Percentiles rank a stretch among this genome's conserved stretches.
Evolutionary conservation across 495 filamentous ascomycete species (phyloP).

Genomic region (Talaromyces borbonicus): DNA sequence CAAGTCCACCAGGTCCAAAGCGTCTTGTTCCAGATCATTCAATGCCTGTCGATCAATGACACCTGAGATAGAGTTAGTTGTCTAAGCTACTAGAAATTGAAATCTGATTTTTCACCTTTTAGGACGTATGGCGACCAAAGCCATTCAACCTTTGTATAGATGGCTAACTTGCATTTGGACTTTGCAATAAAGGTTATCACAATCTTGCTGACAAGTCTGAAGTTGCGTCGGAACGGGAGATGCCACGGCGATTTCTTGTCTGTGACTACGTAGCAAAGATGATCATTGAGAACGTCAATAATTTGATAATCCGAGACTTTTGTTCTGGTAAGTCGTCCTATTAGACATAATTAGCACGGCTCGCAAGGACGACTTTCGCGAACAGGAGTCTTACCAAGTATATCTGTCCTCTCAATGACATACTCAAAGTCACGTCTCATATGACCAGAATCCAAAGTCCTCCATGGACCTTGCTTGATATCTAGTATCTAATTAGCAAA

Average conservation of each 20-base stretch:
- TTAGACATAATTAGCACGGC: no score
- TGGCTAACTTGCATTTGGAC: slow-evolving; percentile 80
- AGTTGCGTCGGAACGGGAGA: slow-evolving; percentile 67
- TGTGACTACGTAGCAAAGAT: slow-evolving; percentile 89
- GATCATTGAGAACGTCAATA: slow-evolving; percentile 87
- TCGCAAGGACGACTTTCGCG: no score
- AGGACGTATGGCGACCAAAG: slow-evolving; percentile 52
- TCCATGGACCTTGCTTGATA: slow-evolving; percentile 82
- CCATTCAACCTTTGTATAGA: slow-evolving; percentile 86
- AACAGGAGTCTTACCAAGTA: slow-evolving; percentile 50
- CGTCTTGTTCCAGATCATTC: slow-evolving; percentile 70
- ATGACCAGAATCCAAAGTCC: slow-evolving; percentile 52
- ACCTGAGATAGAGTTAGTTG: slow-evolving; percentile 24
- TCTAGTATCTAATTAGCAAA: slow-evolving; percentile 19
- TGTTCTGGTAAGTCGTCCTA: slow-evolving; percentile 40
- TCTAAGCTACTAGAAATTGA: neutral
- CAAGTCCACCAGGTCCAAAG: slow-evolving; percentile 74
- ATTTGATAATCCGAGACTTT: slow-evolving; percentile 70
- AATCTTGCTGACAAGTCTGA: slow-evolving; percentile 80
- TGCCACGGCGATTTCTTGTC: slow-evolving; percentile 87
- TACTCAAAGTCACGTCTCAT: slow-evolving; percentile 74
- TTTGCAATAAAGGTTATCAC: slow-evolving; percentile 90
- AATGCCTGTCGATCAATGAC: slow-evolving; percentile 74
- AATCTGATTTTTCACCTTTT: slow-evolving; percentile 35
- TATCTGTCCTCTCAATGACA: slow-evolving; percentile 55